These are phyloP conservation scores for Globisporangium cystogenes DNA, from an alignment of 352 stramenopile genomes.

Conservation along the genomic window DNA sequence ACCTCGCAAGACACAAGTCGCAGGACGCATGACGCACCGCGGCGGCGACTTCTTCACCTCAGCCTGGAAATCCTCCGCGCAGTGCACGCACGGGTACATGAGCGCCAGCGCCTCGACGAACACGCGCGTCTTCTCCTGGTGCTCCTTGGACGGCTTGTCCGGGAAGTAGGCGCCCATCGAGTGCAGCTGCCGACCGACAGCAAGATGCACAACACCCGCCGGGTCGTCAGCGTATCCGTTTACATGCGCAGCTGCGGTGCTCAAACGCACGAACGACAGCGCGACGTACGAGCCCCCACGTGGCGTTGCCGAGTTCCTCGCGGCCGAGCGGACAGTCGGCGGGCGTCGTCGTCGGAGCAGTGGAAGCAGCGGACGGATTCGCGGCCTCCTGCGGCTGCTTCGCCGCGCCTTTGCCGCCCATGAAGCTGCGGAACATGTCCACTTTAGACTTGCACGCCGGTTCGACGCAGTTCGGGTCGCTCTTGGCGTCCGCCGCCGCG, in stretches of 20 bases:
- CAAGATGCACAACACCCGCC: too few species aligned
- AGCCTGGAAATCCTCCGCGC: slow-evolving; percentile 93
- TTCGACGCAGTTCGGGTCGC: slow-evolving; percentile 81
- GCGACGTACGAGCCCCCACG: slow-evolving; percentile 77
- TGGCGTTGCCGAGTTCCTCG: slow-evolving; percentile 82
- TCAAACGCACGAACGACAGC: not conserved
- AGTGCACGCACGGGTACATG: slow-evolving; percentile 93
- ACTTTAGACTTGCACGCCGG: slow-evolving; percentile 84
- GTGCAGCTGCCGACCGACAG: slow-evolving; percentile 68
- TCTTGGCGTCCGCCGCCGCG: slow-evolving; percentile 37
- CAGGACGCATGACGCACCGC: too few species aligned
- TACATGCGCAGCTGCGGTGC: too few species aligned
- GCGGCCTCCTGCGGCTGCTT: slow-evolving; percentile 5
- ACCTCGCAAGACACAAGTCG: too few species aligned
- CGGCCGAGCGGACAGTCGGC: slow-evolving; percentile 80
- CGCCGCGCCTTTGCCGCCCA: slow-evolving; percentile 31
- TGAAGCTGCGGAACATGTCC: slow-evolving; percentile 74
- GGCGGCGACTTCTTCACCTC: slow-evolving; percentile 91
- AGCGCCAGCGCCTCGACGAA: slow-evolving; percentile 91
- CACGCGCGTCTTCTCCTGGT: slow-evolving; percentile 84
- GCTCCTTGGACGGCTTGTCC: slow-evolving; percentile 88
- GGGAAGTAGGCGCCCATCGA: slow-evolving; percentile 97
- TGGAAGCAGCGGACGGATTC: too few species aligned
- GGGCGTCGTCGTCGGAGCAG: slow-evolving; percentile 10
- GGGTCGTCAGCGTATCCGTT: not conserved